These are phyloP conservation scores for Fabrea salina DNA, from an alignment of 169 alveolate species.

Conservation along the genomic window DNA sequence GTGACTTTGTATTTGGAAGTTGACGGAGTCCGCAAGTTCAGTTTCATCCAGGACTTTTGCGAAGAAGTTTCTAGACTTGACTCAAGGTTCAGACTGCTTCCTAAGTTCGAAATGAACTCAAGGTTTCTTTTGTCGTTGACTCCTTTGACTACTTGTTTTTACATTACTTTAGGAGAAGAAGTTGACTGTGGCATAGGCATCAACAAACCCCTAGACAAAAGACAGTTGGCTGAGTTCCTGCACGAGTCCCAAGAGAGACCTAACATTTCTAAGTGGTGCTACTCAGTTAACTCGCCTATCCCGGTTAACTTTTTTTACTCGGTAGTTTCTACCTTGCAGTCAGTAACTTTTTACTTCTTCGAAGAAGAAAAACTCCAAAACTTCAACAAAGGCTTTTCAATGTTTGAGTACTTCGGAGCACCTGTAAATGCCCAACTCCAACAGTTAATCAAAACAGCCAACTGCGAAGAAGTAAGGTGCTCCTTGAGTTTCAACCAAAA, in stretches of 20 bases:
- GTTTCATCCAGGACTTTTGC: background rate
- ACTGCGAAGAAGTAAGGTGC: background rate
- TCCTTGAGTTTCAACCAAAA: background rate
- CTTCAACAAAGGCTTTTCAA: background rate
- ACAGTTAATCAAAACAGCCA: background rate
- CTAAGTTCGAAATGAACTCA: background rate
- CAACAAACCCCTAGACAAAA: conserved; percentile 13
- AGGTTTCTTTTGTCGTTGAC: background rate
- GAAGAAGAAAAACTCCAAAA: conserved; percentile 6
- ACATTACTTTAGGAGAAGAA: conserved; percentile 4
- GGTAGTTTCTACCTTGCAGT: background rate
- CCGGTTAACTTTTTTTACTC: background rate
- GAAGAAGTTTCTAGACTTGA: background rate
- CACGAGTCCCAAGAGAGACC: background rate
- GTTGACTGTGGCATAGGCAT: conserved; percentile 8
- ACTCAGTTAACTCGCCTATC: background rate
- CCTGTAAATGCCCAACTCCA: background rate
- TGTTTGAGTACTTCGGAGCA: conserved; percentile 5
- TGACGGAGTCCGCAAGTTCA: conserved; percentile 6
- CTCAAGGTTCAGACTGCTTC: background rate
- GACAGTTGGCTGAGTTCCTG: background rate
- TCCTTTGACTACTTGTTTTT: conserved; percentile 14
- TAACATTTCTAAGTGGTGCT: background rate
- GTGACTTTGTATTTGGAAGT: background rate
- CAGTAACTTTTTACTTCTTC: conserved; percentile 9